These are phyloP conservation scores for Metarhizium robertsii DNA, from an alignment of 2,329 filamentous ascomycete genomes.

Conservation along the genomic window DNA sequence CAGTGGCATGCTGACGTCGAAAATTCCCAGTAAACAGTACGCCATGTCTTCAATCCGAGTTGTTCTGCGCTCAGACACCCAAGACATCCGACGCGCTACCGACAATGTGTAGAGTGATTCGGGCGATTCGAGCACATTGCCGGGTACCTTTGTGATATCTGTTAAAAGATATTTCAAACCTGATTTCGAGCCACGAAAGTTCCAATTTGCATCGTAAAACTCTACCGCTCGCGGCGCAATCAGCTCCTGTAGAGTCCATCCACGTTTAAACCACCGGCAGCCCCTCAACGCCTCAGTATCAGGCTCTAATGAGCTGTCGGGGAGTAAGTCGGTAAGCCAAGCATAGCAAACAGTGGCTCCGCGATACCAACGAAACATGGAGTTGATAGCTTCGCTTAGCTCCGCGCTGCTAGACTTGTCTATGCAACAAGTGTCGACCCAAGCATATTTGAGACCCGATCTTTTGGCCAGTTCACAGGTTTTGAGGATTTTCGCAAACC, in stretches of 20 bases:
- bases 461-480: slow-evolving; percentile 10
- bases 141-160: slow-evolving; percentile 13
- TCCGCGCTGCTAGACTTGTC: slow-evolving; percentile 6
- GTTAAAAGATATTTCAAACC: slow-evolving; percentile 12
- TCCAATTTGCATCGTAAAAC: slow-evolving; percentile 13
- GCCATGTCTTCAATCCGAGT: slow-evolving; percentile 13
- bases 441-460: slow-evolving; percentile 12
- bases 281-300: background rate
- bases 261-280: slow-evolving; percentile 5
- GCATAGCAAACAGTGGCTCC: slow-evolving; percentile 1
- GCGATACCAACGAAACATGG: slow-evolving; percentile 5
- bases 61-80: slow-evolving; percentile 10
- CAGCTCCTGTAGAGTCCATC: slow-evolving; percentile 11
- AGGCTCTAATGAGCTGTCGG: background rate
- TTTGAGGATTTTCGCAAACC: slow-evolving; percentile 15
- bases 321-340: slow-evolving; percentile 1
- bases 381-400: slow-evolving; percentile 5
- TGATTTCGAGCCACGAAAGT: slow-evolving; percentile 12
- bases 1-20: slow-evolving; percentile 14
- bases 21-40: slow-evolving; percentile 14
- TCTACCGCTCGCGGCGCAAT: slow-evolving; percentile 14
- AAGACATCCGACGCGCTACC: slow-evolving; percentile 11
- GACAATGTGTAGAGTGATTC: background rate
- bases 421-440: slow-evolving; percentile 16
- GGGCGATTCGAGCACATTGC: slow-evolving; percentile 7